phyloP scores from a whole-genome alignment of 257 asterid genomes.

The Fraxinus excelsior region DNA sequence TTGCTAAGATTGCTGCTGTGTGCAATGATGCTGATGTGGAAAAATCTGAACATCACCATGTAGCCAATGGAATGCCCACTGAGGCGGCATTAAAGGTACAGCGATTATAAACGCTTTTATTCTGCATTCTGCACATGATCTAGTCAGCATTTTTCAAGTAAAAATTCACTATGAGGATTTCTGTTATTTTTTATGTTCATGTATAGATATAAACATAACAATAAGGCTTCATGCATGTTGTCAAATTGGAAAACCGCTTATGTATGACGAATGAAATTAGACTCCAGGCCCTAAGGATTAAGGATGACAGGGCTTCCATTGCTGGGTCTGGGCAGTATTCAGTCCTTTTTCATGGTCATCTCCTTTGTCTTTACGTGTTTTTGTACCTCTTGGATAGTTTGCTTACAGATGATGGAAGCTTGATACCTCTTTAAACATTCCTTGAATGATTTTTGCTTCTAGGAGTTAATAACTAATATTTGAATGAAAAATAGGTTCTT shows the following conservation, averaged over 20 bases:
- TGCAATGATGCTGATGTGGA: slow-evolving; percentile 96
- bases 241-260: neutral
- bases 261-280: too few relatives aligned
- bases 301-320: too few relatives aligned
- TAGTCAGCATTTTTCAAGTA: neutral
- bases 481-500: slow-evolving; percentile 9
- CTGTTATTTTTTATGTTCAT: neutral
- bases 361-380: too few relatives aligned
- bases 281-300: too few relatives aligned
- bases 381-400: too few relatives aligned
- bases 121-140: neutral
- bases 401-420: too few relatives aligned
- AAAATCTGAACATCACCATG: slow-evolving; percentile 53
- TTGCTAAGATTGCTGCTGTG: slow-evolving; percentile 91
- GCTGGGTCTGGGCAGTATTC: too few relatives aligned
- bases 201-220: neutral
- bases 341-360: too few relatives aligned
- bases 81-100: slow-evolving; percentile 96
- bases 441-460: slow-evolving; percentile 2
- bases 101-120: neutral
- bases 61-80: slow-evolving; percentile 91
- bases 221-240: neutral
- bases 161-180: neutral
- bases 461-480: neutral
- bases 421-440: neutral